A percentile compares a stretch with the other conserved stretches of the same genome.
Evolutionary conservation across 441 rosid species (phyloP).

Genomic region (Lagerstroemia fauriei): DNA sequence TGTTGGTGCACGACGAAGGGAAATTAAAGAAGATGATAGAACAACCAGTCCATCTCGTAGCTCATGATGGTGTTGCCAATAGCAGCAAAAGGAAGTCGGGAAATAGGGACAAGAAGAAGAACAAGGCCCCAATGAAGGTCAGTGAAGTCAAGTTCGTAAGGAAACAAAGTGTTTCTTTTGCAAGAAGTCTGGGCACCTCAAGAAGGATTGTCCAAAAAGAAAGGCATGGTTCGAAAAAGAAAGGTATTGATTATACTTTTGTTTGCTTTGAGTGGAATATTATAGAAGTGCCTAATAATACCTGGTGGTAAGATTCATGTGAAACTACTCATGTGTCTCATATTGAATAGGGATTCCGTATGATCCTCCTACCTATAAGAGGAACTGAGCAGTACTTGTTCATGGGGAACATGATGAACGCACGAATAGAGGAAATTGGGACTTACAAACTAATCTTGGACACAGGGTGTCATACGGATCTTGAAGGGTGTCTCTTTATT

Average conservation of each 20-base stretch:
- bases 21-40: too few relatives aligned
- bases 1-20: conserved; percentile 1
- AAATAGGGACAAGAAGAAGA: too few relatives aligned
- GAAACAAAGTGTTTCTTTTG: too few relatives aligned
- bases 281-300: not conserved
- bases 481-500: not conserved
- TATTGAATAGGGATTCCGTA: not conserved
- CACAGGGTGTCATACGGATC: not conserved
- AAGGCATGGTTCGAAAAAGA: conserved; percentile 5
- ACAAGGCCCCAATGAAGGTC: too few relatives aligned
- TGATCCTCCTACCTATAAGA: not conserved
- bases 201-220: too few relatives aligned
- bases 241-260: not conserved
- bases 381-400: not conserved
- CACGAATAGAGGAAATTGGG: not conserved
- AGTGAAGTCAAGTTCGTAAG: too few relatives aligned
- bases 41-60: too few relatives aligned
- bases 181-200: too few relatives aligned
- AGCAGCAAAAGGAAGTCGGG: too few relatives aligned
- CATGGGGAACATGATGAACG: not conserved
- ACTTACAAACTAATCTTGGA: not conserved
- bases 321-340: not conserved
- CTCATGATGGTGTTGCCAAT: too few relatives aligned
- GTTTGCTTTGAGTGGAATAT: not conserved
- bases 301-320: not conserved